Percentiles rank a stretch among this genome's conserved stretches.
Evolutionary conservation across 2,329 filamentous ascomycete genomes (phyloP).

Genomic region (Chaetomiaceae sp.): DNA sequence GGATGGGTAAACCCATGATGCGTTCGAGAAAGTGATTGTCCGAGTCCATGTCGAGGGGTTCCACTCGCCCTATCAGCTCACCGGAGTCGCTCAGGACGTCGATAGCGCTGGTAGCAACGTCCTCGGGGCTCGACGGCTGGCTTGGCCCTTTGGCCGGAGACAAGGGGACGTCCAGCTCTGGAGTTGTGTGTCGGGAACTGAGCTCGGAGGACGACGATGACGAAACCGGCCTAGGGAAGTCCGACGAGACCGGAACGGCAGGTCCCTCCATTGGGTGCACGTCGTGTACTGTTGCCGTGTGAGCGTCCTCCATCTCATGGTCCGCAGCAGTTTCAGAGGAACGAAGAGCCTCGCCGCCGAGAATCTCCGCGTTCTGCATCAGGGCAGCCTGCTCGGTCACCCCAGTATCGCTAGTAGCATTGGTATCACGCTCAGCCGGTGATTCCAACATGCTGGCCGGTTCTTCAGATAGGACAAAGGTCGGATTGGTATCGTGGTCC

Average conservation of each 20-base stretch:
- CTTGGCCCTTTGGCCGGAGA: background rate
- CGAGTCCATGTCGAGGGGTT: slow-evolving; percentile 31
- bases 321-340: too few species aligned
- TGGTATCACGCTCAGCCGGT: too few species aligned
- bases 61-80: slow-evolving; percentile 34
- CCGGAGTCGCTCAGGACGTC: slow-evolving; percentile 35
- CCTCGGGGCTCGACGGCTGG: background rate
- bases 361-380: too few species aligned
- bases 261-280: background rate
- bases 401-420: too few species aligned
- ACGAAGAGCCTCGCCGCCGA: too few species aligned
- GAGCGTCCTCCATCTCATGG: too few species aligned
- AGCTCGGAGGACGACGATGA: slow-evolving; percentile 11
- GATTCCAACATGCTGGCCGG: too few species aligned
- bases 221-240: background rate
- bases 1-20: slow-evolving; percentile 34
- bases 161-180: slow-evolving; percentile 4
- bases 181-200: slow-evolving; percentile 12
- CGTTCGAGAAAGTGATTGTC: slow-evolving; percentile 37
- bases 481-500: background rate
- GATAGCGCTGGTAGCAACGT: slow-evolving; percentile 22
- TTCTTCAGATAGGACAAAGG: too few species aligned
- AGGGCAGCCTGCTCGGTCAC: too few species aligned
- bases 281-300: too few species aligned
- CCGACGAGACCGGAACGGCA: background rate